Conservation (phyloP, 2,329 filamentous ascomycete genomes). For the Mycosphaerella arachidis region DNA sequence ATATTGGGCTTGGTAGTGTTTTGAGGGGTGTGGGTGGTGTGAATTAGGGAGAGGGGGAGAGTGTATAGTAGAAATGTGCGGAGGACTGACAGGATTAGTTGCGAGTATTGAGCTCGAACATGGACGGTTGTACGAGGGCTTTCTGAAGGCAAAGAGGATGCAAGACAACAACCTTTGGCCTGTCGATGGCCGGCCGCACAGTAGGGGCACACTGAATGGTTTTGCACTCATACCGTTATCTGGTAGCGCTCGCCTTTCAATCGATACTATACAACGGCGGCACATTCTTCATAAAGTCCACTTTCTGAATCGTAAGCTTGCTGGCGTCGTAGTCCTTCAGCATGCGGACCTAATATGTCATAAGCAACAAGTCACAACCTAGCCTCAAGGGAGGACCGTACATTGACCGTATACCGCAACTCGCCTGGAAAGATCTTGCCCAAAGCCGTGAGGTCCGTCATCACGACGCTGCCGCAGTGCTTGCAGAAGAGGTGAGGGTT, state of each 20-base stretch:
- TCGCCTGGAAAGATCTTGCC: constrained; percentile 16
- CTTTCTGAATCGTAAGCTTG: constrained; percentile 18
- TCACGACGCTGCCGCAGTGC: constrained; percentile 21
- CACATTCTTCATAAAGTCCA: constrained; percentile 19
- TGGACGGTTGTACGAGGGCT: too few species aligned
- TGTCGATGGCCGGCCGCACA: too few species aligned
- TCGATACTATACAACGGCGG: constrained; percentile 18
- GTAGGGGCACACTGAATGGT: too few species aligned
- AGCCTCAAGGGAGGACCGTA: constrained; percentile 7
- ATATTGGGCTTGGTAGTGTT: constrained; percentile 54
- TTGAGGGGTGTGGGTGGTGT: constrained; percentile 2
- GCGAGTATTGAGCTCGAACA: too few species aligned
- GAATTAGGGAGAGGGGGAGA: background rate
- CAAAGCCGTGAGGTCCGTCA: constrained; percentile 19
- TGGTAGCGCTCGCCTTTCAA: background rate
- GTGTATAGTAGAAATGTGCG: too few species aligned
- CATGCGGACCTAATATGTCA: constrained; percentile 19
- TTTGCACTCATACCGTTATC: too few species aligned
- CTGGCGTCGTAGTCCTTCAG: constrained; percentile 22
- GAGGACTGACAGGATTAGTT: too few species aligned
- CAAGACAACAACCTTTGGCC: too few species aligned
- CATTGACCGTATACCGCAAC: constrained; percentile 21
- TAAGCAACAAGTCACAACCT: background rate
- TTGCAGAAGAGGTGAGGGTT: constrained; percentile 24
- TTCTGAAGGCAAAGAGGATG: too few species aligned